Conservation (phyloP, 805 yeast species). For the Saccharomycopsis fibuligera region DNA sequence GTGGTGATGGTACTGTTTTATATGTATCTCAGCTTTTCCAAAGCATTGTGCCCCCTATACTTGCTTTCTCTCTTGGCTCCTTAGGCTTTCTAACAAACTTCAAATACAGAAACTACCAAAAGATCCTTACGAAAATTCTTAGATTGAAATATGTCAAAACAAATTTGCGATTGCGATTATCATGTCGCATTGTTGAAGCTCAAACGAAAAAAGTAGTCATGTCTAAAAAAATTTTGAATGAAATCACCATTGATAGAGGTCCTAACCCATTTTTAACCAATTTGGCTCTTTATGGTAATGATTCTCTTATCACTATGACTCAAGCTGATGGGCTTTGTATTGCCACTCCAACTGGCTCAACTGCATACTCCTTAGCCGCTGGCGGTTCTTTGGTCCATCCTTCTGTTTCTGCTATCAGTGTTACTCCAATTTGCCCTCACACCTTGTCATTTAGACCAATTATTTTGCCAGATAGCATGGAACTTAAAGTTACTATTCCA, state of each 20-base stretch:
- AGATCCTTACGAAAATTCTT: slow-evolving; percentile 30
- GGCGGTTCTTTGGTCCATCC: slow-evolving; percentile 96
- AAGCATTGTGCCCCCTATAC: slow-evolving; percentile 55
- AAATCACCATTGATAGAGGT: slow-evolving; percentile 86
- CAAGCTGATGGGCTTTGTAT: slow-evolving; percentile 92
- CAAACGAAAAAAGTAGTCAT: slow-evolving; percentile 41
- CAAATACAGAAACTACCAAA: slow-evolving; percentile 35
- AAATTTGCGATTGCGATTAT: slow-evolving; percentile 79
- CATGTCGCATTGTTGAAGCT: slow-evolving; percentile 60
- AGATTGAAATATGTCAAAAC: slow-evolving; percentile 42
- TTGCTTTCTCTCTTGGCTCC: slow-evolving; percentile 61
- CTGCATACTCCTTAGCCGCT: slow-evolving; percentile 91
- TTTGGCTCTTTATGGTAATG: slow-evolving; percentile 86
- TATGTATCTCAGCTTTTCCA: slow-evolving; percentile 59
- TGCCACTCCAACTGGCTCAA: slow-evolving; percentile 94
- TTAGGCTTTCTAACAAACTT: slow-evolving; percentile 58
- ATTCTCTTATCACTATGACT: slow-evolving; percentile 74
- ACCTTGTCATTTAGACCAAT: slow-evolving; percentile 90
- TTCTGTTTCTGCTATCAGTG: slow-evolving; percentile 83
- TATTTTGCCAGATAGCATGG: slow-evolving; percentile 88
- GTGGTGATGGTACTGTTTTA: slow-evolving; percentile 69
- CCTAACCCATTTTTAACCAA: slow-evolving; percentile 89
- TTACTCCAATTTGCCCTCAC: slow-evolving; percentile 96
- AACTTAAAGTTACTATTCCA: slow-evolving; percentile 76
- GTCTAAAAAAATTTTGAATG: slow-evolving; percentile 80